A percentile compares a stretch with the other conserved stretches of the same genome.
Evolutionary conservation across 768 basidiomycete species (phyloP).

Genomic region (Boletus rubropictus): DNA sequence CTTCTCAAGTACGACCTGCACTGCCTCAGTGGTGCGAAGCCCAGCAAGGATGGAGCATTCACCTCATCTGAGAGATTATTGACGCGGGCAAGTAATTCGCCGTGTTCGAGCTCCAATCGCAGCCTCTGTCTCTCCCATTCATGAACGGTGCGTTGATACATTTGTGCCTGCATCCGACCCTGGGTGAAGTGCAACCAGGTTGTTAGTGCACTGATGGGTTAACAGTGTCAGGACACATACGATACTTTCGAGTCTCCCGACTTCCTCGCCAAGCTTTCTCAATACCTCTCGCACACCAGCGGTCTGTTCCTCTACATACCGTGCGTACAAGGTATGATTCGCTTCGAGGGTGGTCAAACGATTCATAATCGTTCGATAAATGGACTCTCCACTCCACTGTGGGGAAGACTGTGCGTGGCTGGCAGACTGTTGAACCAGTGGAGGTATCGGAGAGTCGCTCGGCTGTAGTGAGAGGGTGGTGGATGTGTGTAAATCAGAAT

Average conservation of each 20-base stretch:
- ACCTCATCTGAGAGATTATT: slow-evolving; percentile 82
- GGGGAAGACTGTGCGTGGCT: slow-evolving; percentile 1
- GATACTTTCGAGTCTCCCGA: slow-evolving; percentile 70
- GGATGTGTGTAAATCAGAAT: slow-evolving; percentile 1
- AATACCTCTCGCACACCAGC: slow-evolving; percentile 68
- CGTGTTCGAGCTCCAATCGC: slow-evolving; percentile 65
- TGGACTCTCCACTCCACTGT: slow-evolving; percentile 65
- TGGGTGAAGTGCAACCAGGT: slow-evolving; percentile 22
- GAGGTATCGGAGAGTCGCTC: not conserved
- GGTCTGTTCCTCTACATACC: slow-evolving; percentile 89
- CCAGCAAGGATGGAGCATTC: slow-evolving; percentile 1
- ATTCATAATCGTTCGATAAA: slow-evolving; percentile 96
- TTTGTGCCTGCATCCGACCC: slow-evolving; percentile 67
- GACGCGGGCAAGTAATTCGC: slow-evolving; percentile 61
- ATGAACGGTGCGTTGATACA: slow-evolving; percentile 53
- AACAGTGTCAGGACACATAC: slow-evolving; percentile 39
- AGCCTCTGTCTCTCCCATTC: slow-evolving; percentile 67
- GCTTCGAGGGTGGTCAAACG: slow-evolving; percentile 78
- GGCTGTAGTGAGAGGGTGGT: slow-evolving; percentile 4
- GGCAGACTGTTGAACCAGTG: slow-evolving; percentile 2
- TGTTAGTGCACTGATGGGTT: not conserved
- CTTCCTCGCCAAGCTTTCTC: slow-evolving; percentile 66
- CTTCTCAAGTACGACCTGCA: slow-evolving; percentile 79
- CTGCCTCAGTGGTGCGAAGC: not conserved
- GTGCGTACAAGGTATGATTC: slow-evolving; percentile 77